Percentiles rank a stretch among this genome's conserved stretches.
Evolutionary conservation across 2,329 filamentous ascomycete species (phyloP).

Genomic region (Didymosphaeria variabile): DNA sequence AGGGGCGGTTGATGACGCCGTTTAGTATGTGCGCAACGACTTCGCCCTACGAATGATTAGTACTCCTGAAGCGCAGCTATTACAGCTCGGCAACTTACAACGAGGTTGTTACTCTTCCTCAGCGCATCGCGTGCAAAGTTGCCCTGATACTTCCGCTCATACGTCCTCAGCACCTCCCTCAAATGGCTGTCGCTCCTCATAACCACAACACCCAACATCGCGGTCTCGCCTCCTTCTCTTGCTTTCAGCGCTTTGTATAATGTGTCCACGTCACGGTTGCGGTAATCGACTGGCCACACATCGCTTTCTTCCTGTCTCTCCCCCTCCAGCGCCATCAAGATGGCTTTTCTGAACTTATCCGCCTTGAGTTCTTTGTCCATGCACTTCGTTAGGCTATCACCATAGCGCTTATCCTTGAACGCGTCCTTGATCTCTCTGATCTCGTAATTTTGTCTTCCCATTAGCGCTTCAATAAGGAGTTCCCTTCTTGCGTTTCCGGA

Average conservation of each 20-base stretch:
- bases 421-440: slow-evolving; percentile 85
- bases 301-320: slow-evolving; percentile 83
- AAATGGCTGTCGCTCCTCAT: slow-evolving; percentile 83
- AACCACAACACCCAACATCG: slow-evolving; percentile 87
- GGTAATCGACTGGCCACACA: slow-evolving; percentile 64
- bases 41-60: slow-evolving; percentile 72
- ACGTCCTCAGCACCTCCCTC: slow-evolving; percentile 78
- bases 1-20: slow-evolving; percentile 93
- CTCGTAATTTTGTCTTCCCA: slow-evolving; percentile 89
- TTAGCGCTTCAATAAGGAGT: slow-evolving; percentile 89
- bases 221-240: slow-evolving; percentile 80
- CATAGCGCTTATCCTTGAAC: slow-evolving; percentile 92
- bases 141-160: slow-evolving; percentile 74
- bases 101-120: slow-evolving; percentile 87
- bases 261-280: slow-evolving; percentile 72
- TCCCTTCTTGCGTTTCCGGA: slow-evolving; percentile 84
- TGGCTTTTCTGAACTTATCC: slow-evolving; percentile 93
- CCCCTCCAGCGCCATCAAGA: slow-evolving; percentile 84
- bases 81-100: slow-evolving; percentile 68
- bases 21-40: slow-evolving; percentile 94
- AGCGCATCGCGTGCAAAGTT: slow-evolving; percentile 92
- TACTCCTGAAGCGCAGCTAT: background rate
- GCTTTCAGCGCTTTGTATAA: slow-evolving; percentile 76
- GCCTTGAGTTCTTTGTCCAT: slow-evolving; percentile 94
- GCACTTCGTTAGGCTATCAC: slow-evolving; percentile 79